Percentiles rank a stretch among this genome's conserved stretches.
These are phyloP conservation scores for Apiospora pterosperma DNA, from an alignment of 2,329 filamentous ascomycete genomes.

Conservation along the genomic window DNA sequence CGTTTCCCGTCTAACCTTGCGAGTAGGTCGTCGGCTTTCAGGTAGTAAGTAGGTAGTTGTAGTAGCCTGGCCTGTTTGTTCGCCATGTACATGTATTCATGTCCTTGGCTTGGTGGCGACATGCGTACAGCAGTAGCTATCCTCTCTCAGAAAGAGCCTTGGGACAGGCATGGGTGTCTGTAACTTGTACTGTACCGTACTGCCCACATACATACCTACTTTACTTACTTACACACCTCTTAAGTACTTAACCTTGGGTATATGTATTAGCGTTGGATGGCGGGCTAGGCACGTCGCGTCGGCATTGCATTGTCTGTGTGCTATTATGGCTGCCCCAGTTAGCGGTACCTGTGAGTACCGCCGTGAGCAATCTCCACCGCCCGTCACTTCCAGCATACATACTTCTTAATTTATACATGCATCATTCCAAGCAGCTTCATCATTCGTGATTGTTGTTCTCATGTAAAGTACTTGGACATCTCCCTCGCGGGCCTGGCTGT, in stretches of 20 bases:
- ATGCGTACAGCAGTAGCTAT: neutral
- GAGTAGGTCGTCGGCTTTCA: neutral
- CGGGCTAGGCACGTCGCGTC: conserved; percentile 19
- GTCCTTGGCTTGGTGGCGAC: too few relatives aligned
- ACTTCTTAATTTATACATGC: too few relatives aligned
- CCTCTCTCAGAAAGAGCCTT: too few relatives aligned
- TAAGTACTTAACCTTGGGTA: too few relatives aligned
- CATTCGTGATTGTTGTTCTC: neutral
- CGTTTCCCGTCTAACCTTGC: too few relatives aligned
- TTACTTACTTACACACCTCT: too few relatives aligned
- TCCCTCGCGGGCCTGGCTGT: neutral
- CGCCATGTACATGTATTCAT: neutral
- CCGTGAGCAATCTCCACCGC: neutral
- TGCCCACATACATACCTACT: neutral
- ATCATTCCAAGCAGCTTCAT: neutral
- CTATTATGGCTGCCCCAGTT: neutral
- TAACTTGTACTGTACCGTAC: neutral
- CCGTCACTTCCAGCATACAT: neutral
- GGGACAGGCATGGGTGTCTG: neutral
- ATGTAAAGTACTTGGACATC: neutral
- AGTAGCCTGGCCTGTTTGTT: neutral
- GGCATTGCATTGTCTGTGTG: conserved; percentile 16
- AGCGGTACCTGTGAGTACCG: neutral
- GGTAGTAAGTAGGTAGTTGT: neutral
- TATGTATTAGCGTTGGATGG: conserved; percentile 14